Evolutionary conservation across 495 filamentous ascomycete genomes (phyloP).

Genomic region (Xylaria telfairii): DNA sequence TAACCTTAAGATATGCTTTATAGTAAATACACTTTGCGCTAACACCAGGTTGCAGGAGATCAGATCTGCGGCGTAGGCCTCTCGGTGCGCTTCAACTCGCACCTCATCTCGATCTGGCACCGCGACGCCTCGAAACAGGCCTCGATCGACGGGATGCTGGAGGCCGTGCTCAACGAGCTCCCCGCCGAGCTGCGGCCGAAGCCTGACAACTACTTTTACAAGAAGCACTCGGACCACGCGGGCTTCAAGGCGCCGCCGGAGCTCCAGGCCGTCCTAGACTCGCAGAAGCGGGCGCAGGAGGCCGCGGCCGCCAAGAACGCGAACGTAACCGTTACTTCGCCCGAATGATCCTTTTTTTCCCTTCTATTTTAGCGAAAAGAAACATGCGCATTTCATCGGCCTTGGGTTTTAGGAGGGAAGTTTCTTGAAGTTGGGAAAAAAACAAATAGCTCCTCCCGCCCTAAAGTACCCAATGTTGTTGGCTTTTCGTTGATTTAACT

Average conservation of each 20-base stretch:
- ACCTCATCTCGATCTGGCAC: constrained; percentile 88
- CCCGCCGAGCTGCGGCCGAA: constrained; percentile 71
- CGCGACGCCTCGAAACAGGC: constrained; percentile 74
- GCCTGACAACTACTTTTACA: constrained; percentile 72
- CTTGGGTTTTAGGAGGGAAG: too few species aligned
- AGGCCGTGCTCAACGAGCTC: constrained; percentile 71
- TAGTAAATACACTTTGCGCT: constrained; percentile 4
- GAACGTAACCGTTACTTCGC: constrained; percentile 21
- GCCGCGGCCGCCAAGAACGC: constrained; percentile 40
- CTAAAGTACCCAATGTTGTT: neutral
- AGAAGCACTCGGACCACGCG: constrained; percentile 63
- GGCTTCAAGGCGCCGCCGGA: constrained; percentile 62
- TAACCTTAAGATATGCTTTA: neutral
- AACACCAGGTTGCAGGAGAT: constrained; percentile 59
- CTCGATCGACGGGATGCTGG: constrained; percentile 73
- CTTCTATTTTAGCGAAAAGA: too few species aligned
- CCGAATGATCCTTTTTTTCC: neutral
- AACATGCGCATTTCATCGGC: too few species aligned
- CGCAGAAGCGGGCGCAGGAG: constrained; percentile 51
- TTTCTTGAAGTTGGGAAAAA: neutral
- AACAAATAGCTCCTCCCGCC: too few species aligned
- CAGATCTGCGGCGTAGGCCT: constrained; percentile 79
- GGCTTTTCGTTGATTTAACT: neutral
- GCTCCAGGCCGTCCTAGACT: constrained; percentile 56
- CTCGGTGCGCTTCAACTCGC: constrained; percentile 75